Evolutionary conservation across 2,329 filamentous ascomycete genomes (phyloP).

Genomic region (Xylaria sp.): DNA sequence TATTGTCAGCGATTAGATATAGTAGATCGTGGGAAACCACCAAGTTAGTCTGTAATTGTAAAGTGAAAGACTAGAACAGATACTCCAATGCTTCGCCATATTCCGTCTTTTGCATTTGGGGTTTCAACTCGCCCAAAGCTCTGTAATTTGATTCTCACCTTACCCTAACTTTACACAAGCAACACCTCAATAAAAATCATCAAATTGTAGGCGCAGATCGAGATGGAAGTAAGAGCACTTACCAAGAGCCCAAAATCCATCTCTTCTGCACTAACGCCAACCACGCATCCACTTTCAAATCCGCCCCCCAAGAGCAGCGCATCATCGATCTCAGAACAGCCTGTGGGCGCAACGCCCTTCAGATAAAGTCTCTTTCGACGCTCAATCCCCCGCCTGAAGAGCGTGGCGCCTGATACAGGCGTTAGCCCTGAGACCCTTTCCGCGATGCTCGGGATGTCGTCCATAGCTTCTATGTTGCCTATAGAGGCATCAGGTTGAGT

Average conservation of each 20-base stretch:
- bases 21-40: not conserved
- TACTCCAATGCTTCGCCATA: not conserved
- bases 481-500: no score
- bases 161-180: no score
- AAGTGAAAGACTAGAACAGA: not conserved
- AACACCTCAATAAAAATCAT: not conserved
- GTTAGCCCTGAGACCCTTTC: no score
- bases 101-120: no score
- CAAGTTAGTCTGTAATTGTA: not conserved
- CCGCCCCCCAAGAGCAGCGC: slow-evolving; percentile 52
- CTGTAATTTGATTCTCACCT: no score
- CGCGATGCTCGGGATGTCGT: no score
- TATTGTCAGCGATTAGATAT: not conserved
- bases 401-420: slow-evolving; percentile 50
- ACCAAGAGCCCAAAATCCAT: slow-evolving; percentile 56
- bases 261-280: slow-evolving; percentile 60
- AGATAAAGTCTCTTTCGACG: slow-evolving; percentile 42
- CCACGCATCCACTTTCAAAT: slow-evolving; percentile 56
- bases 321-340: slow-evolving; percentile 56
- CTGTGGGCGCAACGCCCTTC: slow-evolving; percentile 46
- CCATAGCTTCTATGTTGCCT: no score
- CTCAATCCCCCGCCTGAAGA: slow-evolving; percentile 48
- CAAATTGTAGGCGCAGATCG: not conserved
- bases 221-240: slow-evolving; percentile 29
- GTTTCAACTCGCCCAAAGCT: no score